These are phyloP conservation scores for Xylaria polymorpha DNA, from an alignment of 2,329 filamentous ascomycete genomes.

Conservation along the genomic window DNA sequence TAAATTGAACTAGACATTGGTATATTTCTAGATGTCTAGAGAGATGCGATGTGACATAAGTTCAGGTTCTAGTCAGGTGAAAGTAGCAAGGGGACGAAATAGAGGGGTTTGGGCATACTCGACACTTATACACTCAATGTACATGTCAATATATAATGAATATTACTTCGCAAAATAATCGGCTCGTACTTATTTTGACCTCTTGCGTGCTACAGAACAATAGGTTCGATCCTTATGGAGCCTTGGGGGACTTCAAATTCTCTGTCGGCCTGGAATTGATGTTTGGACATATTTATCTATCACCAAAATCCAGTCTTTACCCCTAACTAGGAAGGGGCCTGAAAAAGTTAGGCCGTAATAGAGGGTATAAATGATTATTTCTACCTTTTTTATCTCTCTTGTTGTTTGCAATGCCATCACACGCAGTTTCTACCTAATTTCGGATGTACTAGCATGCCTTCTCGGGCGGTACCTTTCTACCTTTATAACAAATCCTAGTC, in stretches of 20 bases:
- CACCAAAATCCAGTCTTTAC: neutral
- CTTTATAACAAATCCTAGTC: too few relatives aligned
- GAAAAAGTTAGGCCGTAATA: neutral
- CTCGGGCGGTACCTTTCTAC: too few relatives aligned
- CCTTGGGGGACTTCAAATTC: neutral
- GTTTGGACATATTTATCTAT: too few relatives aligned
- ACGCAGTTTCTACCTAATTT: neutral
- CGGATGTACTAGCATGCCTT: neutral
- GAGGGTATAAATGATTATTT: too few relatives aligned
- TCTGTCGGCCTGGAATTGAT: neutral
- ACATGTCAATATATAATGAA: neutral
- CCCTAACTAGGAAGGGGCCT: neutral
- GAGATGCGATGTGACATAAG: neutral
- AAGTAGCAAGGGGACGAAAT: neutral
- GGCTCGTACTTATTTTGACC: neutral
- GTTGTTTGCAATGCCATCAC: neutral
- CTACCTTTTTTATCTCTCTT: neutral
- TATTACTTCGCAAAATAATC: neutral
- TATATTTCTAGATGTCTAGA: neutral
- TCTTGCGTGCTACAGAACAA: neutral
- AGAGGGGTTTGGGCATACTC: neutral
- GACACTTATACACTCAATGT: too few relatives aligned
- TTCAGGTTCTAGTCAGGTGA: neutral
- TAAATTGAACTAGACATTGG: neutral
- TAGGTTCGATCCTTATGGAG: neutral